A percentile compares a stretch with the other conserved stretches of the same genome.
phyloP scores from a whole-genome alignment of 192 early-diverging fungal genomes.

The Allomyces macrogynus region DNA sequence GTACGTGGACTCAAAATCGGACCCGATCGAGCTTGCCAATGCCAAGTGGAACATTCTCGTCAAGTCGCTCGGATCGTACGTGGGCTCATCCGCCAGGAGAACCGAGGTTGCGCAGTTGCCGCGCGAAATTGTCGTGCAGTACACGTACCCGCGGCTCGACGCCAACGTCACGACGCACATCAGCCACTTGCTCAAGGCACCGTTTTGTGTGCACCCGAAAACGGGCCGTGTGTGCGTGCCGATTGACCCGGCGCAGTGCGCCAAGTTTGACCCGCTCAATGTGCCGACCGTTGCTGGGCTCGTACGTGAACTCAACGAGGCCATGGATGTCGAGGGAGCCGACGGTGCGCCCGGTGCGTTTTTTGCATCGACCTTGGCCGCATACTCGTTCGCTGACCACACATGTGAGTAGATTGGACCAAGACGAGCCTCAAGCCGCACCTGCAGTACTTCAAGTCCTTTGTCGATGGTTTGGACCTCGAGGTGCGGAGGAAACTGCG shows the following conservation, averaged over 20 bases:
- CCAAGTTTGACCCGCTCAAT: constrained; percentile 58
- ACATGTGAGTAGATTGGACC: constrained; percentile 2
- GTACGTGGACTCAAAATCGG: too few species aligned
- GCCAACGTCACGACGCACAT: constrained; percentile 73
- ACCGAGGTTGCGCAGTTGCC: constrained; percentile 16
- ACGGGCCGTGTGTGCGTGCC: constrained; percentile 89
- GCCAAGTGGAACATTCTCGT: too few species aligned
- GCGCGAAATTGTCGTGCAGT: constrained; percentile 72
- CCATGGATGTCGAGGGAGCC: constrained; percentile 2
- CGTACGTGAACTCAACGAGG: constrained; percentile 38
- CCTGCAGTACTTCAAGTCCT: constrained; percentile 13
- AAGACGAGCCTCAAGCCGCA: constrained; percentile 9
- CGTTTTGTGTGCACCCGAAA: constrained; percentile 92
- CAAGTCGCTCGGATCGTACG: too few species aligned
- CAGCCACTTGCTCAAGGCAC: constrained; percentile 89
- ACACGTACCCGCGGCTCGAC: constrained; percentile 81
- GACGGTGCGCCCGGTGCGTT: background rate
- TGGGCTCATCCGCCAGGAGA: too few species aligned
- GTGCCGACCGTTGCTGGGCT: constrained; percentile 56
- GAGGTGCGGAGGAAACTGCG: background rate
- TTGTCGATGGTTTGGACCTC: constrained; percentile 8
- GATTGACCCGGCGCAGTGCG: constrained; percentile 50
- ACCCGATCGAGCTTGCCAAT: too few species aligned
- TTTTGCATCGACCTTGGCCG: background rate
- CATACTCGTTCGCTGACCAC: background rate